Evolutionary conservation across 306 rosid genomes (phyloP), one percentile per base, ranked within the genome.

Genomic region (Vachellia collinsii): DNA sequence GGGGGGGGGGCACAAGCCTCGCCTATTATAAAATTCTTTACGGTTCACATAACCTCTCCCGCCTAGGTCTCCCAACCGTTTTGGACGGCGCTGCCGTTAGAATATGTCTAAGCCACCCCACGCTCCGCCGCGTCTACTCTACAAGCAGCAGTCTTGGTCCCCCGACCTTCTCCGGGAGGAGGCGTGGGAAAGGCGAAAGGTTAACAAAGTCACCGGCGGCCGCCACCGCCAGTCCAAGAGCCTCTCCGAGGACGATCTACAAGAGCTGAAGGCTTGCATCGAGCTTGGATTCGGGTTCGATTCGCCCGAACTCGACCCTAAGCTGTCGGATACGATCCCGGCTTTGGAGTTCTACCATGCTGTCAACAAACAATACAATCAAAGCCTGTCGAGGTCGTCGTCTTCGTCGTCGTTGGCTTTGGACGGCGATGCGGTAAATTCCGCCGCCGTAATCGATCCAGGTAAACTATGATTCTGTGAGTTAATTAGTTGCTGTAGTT

Each of bases 261-360:
- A 92, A 0, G 98, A 94, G 48, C 76, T 94, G 39, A 94, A 92
- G 34, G 98, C 92, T 4, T 94, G 98, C 82, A 48, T 94, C 22
- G 98, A 92, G 54, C 90, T 94, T 42, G 98, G 98, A 1, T 88
- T 88, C 72, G 87, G 92, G 70, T 91, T 92, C 76, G 92, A 91
- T 50, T 89, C 97, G 19, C 86, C 88, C 1, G 88, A 89, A 23
- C 25, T 81, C 2, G 91, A 92, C 83, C 86, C 79, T 20, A 89
- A 90, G 8, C 82, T 94, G 0, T 80, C 87, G 6, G 10, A 81
- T 6, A 87, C 96, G 0, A 81, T 94, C 23, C 97, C 97, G 0
- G 96, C 97, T 16, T 73, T 92, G 81, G 89, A 79, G 63, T 42
- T 89, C 8, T 94, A 83, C 80, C 87, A 81, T n/a, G 91, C 93